Conservation (phyloP, 108 stramenopile genomes). For the Pseudonitzschia multiseries region DNA sequence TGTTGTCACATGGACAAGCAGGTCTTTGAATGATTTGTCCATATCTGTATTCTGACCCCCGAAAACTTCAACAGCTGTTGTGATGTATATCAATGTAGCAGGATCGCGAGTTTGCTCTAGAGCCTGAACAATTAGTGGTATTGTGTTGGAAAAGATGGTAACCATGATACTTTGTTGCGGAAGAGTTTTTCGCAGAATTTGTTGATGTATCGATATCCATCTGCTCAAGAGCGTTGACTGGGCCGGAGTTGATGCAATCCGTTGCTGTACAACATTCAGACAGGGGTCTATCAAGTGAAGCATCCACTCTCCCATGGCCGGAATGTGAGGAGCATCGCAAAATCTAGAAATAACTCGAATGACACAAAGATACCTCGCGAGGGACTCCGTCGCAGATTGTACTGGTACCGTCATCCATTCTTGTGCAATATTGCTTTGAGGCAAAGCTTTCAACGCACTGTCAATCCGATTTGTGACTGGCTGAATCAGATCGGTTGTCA, state of each 20-base stretch:
- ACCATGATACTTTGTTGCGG: constrained; percentile 23
- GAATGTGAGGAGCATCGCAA: constrained; percentile 38
- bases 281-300: constrained; percentile 7
- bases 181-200: constrained; percentile 45
- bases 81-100: constrained; percentile 49
- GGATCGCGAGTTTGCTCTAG: constrained; percentile 49
- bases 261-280: constrained; percentile 2
- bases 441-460: constrained; percentile 32
- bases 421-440: background rate
- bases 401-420: constrained; percentile 6
- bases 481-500: constrained; percentile 24
- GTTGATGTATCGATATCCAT: constrained; percentile 42
- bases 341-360: constrained; percentile 45
- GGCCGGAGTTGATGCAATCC: constrained; percentile 1
- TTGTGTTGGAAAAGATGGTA: constrained; percentile 40
- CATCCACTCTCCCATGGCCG: constrained; percentile 25
- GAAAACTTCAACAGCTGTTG: constrained; percentile 61
- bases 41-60: constrained; percentile 21
- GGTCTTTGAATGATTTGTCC: constrained; percentile 34
- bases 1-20: constrained; percentile 47
- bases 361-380: constrained; percentile 36
- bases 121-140: constrained; percentile 54
- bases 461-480: constrained; percentile 37
- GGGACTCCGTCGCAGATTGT: constrained; percentile 37
- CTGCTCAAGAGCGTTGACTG: constrained; percentile 10